Base-by-base conservation (phyloP, 2,329 filamentous ascomycete species). In the Colletotrichum zoysiae region DNA sequence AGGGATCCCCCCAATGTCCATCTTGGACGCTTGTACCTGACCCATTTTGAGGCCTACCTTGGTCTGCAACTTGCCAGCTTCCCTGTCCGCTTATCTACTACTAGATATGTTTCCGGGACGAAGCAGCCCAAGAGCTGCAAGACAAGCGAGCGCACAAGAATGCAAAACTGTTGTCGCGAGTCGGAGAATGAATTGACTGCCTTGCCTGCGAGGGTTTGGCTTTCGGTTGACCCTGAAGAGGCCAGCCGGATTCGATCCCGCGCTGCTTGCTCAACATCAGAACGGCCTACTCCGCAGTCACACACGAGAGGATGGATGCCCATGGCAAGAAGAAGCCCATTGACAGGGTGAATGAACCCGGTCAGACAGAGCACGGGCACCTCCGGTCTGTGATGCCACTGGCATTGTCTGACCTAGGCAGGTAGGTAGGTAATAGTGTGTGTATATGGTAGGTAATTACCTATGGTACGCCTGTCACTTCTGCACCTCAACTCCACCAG, bases 141-240 rank as follows among this genome's bases (percentile, higher is more conserved):
- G 61, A 58, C 61, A 69, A 69, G 67, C 61, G 53, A 69, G 61
- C 67, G 44, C 67, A 65, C 61, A 59, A 33, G 44, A 65, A 58
- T 56, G 20, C 35, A 23, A 26, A 26, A 20, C 51, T 63, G 26
- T 63, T 38, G 12, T 4, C 35, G 26, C 35, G 18, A 33, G 26
- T 69, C 16, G 23, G 20, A 26, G 30, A 12, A 16, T n/a, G 18
- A 7, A n/a, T 20, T 38, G 9, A 20, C 18, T 56, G 53, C 18
- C 18, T 30, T 30, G 30, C 30, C 30, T 35, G 30, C 3, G 18
- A 20, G 55, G 38, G 12, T 23, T 16, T 40, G 30, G n/a, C 12
- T 20, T 57, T 40, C 20, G 33, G 2, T 38, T 30, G 14, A 38
- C 33, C 53, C 20, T 23, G 8, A 9, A 38, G 26, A 38, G 33